A percentile compares a stretch with the other conserved stretches of the same genome.
These are phyloP conservation scores for Talaromyces islandicus DNA, from an alignment of 2,329 filamentous ascomycete species.

Conservation along the genomic window DNA sequence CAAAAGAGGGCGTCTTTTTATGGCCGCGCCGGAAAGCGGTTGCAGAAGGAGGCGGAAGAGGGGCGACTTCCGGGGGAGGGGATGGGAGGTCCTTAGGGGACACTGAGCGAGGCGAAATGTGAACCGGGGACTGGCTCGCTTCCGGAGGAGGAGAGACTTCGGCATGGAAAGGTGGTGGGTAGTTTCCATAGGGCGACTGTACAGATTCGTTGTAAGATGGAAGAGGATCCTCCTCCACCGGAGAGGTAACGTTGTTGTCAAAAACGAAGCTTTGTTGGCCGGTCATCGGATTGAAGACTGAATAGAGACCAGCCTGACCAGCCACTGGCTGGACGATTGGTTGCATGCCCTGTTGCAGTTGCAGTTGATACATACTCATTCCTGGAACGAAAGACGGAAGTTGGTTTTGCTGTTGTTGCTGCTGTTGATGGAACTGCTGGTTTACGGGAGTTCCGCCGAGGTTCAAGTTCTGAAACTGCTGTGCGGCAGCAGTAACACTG, in stretches of 20 bases:
- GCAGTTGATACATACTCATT: constrained; percentile 58
- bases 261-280: constrained; percentile 78
- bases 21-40: constrained; percentile 84
- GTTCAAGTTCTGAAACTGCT: constrained; percentile 74
- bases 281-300: constrained; percentile 78
- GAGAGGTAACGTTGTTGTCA: constrained; percentile 56
- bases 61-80: constrained; percentile 62
- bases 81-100: constrained; percentile 56
- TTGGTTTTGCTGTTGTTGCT: constrained; percentile 44
- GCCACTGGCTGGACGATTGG: constrained; percentile 58
- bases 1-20: constrained; percentile 78
- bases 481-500: constrained; percentile 73
- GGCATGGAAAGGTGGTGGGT: constrained; percentile 61
- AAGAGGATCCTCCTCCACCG: constrained; percentile 36
- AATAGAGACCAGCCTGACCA: constrained; percentile 69
- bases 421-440: constrained; percentile 41
- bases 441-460: constrained; percentile 45
- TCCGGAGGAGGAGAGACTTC: constrained; percentile 75
- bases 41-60: constrained; percentile 79
- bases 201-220: constrained; percentile 30
- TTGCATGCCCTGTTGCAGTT: constrained; percentile 61
- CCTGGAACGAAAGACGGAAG: constrained; percentile 48
- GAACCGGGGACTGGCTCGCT: constrained; percentile 48
- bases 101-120: constrained; percentile 58
- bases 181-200: constrained; percentile 43